Evolutionary conservation across 441 rosid species (phyloP).

Genomic region (Populus hybrid): DNA sequence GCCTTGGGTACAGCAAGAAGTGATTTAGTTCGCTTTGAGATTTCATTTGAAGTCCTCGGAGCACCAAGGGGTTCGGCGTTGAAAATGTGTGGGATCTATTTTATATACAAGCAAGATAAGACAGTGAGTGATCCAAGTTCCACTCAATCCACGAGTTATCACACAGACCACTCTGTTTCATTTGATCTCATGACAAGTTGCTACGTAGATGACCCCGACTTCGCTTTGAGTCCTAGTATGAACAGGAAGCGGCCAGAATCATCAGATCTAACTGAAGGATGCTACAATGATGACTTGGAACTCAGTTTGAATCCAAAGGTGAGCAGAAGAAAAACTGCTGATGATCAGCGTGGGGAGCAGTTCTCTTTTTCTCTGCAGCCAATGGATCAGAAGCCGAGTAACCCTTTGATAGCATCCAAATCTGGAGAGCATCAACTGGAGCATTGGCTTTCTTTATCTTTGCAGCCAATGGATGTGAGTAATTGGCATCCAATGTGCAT

Average conservation of each 20-base stretch:
- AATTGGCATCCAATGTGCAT: background rate
- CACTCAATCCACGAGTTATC: background rate
- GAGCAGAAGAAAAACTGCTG: background rate
- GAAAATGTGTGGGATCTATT: background rate
- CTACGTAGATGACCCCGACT: background rate
- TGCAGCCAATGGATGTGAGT: background rate
- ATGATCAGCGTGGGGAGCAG: background rate
- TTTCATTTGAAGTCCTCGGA: background rate
- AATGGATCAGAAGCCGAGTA: background rate
- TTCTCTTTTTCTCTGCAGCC: background rate
- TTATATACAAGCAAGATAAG: background rate
- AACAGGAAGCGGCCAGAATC: background rate
- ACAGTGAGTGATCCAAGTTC: background rate
- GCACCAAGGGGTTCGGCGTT: background rate
- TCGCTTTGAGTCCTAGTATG: background rate
- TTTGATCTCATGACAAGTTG: background rate
- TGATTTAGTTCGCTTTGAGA: background rate
- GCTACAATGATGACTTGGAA: background rate
- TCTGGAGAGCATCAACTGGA: background rate
- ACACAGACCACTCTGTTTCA: background rate
- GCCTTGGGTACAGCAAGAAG: background rate
- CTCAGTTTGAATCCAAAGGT: background rate
- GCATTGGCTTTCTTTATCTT: background rate
- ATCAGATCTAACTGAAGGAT: background rate
- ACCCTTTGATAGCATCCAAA: background rate